phyloP scores from a whole-genome alignment of 2,329 filamentous ascomycete genomes.

The Penicillium sp. region DNA sequence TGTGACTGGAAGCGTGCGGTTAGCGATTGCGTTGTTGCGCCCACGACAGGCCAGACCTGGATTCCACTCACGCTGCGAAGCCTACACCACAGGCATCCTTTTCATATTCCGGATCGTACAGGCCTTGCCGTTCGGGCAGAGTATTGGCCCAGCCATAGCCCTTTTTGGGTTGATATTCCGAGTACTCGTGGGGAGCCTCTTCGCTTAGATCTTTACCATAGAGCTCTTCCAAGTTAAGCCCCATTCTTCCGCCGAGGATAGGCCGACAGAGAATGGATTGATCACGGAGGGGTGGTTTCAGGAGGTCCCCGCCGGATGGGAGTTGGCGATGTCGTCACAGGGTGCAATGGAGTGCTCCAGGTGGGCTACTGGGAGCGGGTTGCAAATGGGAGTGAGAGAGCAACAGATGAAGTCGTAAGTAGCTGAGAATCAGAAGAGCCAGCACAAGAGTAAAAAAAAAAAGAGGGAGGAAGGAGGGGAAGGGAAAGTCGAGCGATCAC shows the following conservation, averaged over 20 bases:
- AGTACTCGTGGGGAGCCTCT: constrained; percentile 50
- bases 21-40: constrained; percentile 12
- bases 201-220: constrained; percentile 50
- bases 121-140: constrained; percentile 95
- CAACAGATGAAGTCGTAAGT: too few species aligned
- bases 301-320: constrained; percentile 22
- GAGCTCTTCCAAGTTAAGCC: constrained; percentile 51
- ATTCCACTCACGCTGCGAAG: constrained; percentile 80
- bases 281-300: constrained; percentile 9
- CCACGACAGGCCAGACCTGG: neutral
- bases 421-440: too few species aligned
- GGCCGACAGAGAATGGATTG: constrained; percentile 43
- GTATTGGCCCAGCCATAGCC: constrained; percentile 93
- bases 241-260: constrained; percentile 51
- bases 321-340: constrained; percentile 31
- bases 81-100: constrained; percentile 99
- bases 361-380: constrained; percentile 18
- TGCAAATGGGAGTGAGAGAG: constrained; percentile 3
- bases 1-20: constrained; percentile 65
- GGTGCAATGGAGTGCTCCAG: constrained; percentile 18
- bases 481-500: constrained; percentile 17
- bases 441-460: constrained; percentile 6
- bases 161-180: constrained; percentile 57
- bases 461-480: neutral
- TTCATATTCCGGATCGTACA: constrained; percentile 93